Percentiles rank a stretch among this genome's conserved stretches.
Evolutionary conservation across 2,329 filamentous ascomycete genomes (phyloP).

Genomic region (Myriosclerotinia duriaeana): DNA sequence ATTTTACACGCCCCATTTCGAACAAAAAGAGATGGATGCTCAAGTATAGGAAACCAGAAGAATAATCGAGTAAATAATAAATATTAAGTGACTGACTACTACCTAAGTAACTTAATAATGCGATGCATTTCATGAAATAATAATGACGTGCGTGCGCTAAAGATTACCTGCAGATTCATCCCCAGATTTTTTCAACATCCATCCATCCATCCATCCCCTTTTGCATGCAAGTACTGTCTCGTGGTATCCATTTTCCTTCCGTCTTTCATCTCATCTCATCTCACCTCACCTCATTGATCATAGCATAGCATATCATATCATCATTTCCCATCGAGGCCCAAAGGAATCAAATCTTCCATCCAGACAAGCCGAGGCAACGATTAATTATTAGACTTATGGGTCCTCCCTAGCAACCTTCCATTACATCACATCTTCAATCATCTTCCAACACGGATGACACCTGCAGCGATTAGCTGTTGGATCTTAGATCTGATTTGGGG

Average conservation of each 20-base stretch:
- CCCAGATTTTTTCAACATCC: not conserved
- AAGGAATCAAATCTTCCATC: not conserved
- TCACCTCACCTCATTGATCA: slow-evolving; percentile 11
- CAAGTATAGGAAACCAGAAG: not conserved
- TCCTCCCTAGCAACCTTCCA: not conserved
- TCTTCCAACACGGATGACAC: slow-evolving; percentile 77
- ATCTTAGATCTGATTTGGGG: slow-evolving; percentile 81
- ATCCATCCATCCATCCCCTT: not conserved
- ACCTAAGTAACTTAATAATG: not conserved
- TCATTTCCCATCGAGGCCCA: not conserved
- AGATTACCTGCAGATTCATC: not conserved
- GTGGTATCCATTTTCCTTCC: slow-evolving; percentile 12
- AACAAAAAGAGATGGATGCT: too few species aligned
- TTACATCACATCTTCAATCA: slow-evolving; percentile 28
- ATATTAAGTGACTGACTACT: slow-evolving; percentile 15
- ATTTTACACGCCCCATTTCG: too few species aligned
- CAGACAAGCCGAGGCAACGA: slow-evolving; percentile 6
- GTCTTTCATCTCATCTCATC: not conserved
- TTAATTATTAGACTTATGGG: slow-evolving; percentile 13
- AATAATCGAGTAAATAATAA: not conserved
- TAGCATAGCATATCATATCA: not conserved
- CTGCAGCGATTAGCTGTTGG: slow-evolving; percentile 61
- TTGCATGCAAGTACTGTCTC: slow-evolving; percentile 5
- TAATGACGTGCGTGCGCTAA: not conserved
- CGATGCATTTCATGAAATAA: not conserved